Evolutionary conservation across 2,329 filamentous ascomycete species (phyloP).

Genomic region (Cyphellophora europaea): DNA sequence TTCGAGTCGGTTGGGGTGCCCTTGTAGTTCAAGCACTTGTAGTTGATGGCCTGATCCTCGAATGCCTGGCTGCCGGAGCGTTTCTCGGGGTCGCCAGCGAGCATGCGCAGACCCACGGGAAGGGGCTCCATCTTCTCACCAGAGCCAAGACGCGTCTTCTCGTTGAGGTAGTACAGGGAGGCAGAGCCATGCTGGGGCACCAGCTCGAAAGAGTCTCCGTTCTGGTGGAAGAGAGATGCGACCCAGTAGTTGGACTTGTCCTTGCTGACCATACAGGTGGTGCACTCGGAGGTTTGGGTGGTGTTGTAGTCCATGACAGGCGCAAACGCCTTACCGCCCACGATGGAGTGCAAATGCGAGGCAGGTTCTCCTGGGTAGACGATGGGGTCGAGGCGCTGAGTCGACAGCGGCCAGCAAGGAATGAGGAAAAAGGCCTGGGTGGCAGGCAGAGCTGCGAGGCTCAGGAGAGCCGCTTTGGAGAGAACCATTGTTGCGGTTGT

Average conservation of each 20-base stretch:
- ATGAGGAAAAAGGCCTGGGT: slow-evolving; percentile 4
- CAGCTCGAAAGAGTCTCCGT: slow-evolving; percentile 39
- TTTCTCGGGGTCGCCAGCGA: slow-evolving; percentile 56
- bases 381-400: slow-evolving; percentile 52
- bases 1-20: slow-evolving; percentile 51
- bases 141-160: slow-evolving; percentile 24
- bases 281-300: slow-evolving; percentile 61
- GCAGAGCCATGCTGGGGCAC: slow-evolving; percentile 44
- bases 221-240: slow-evolving; percentile 67
- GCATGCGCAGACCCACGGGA: slow-evolving; percentile 69
- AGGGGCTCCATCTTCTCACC: slow-evolving; percentile 60
- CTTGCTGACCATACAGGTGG: slow-evolving; percentile 68
- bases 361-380: slow-evolving; percentile 52
- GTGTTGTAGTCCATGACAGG: slow-evolving; percentile 5
- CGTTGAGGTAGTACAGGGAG: slow-evolving; percentile 14
- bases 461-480: slow-evolving; percentile 1
- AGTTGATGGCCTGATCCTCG: slow-evolving; percentile 5
- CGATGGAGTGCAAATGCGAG: slow-evolving; percentile 63
- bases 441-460: slow-evolving; percentile 5
- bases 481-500: not conserved
- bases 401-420: slow-evolving; percentile 4
- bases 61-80: slow-evolving; percentile 31
- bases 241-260: slow-evolving; percentile 88
- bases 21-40: slow-evolving; percentile 45
- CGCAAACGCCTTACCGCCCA: slow-evolving; percentile 62